A percentile compares a stretch with the other conserved stretches of the same genome.
phyloP scores from a whole-genome alignment of 2,329 filamentous ascomycete species.

The Calonectria crousiana region DNA sequence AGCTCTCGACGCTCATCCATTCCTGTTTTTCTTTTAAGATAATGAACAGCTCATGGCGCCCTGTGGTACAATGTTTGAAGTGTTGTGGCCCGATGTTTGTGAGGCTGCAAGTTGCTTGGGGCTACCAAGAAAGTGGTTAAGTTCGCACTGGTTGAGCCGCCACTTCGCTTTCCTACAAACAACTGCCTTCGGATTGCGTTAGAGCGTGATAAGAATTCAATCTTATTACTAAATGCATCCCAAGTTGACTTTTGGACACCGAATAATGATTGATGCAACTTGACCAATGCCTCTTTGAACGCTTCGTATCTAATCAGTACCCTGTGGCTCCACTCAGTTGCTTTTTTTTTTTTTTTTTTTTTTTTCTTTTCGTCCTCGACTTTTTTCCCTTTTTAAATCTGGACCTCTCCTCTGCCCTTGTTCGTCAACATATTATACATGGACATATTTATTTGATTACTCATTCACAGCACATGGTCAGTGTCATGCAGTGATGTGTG shows the following conservation, averaged over 20 bases:
- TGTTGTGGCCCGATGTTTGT: background rate
- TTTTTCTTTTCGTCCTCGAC: background rate
- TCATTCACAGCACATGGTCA: background rate
- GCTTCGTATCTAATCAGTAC: background rate
- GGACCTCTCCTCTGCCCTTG: background rate
- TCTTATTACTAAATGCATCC: background rate
- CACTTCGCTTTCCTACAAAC: background rate
- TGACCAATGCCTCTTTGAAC: background rate
- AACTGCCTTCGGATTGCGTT: background rate
- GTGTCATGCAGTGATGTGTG: no score
- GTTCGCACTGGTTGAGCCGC: background rate
- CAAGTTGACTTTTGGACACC: background rate
- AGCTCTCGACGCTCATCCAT: constrained; percentile 60
- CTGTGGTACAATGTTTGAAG: background rate
- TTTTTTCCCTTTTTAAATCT: background rate
- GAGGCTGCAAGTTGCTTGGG: background rate
- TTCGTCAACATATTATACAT: background rate
- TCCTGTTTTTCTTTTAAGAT: background rate
- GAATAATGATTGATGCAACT: background rate
- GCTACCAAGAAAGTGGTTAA: background rate
- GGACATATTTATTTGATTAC: background rate
- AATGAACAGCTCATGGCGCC: constrained; percentile 10
- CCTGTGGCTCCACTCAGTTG: background rate
- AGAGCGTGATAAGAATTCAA: no score
- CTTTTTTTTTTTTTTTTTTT: background rate